Evolutionary conservation across 1,284 basidiomycete genomes (phyloP).

Genomic region (Heterobasidion occidentale): DNA sequence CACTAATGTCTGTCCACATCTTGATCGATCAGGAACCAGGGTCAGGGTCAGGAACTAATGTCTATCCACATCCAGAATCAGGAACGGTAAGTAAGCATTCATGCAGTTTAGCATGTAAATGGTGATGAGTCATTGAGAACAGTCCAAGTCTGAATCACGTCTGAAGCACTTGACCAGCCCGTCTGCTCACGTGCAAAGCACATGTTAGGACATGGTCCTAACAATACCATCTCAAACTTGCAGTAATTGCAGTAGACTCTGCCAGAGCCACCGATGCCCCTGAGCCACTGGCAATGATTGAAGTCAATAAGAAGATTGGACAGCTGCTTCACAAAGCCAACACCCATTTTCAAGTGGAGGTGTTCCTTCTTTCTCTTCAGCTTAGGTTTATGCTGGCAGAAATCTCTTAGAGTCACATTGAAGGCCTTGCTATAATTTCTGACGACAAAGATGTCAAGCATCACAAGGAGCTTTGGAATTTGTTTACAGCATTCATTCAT

Average conservation of each 20-base stretch:
- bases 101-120: too few relatives aligned
- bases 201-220: too few relatives aligned
- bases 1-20: too few relatives aligned
- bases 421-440: constrained; percentile 10
- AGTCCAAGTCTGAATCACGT: too few relatives aligned
- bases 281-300: constrained; percentile 35
- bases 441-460: constrained; percentile 3
- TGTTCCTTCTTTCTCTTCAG: constrained; percentile 38
- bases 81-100: too few relatives aligned
- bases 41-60: too few relatives aligned
- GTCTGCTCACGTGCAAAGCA: too few relatives aligned
- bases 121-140: too few relatives aligned
- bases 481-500: constrained; percentile 32
- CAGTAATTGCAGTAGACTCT: constrained; percentile 24
- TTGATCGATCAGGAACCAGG: too few relatives aligned
- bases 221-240: constrained; percentile 40
- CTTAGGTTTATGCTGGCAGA: constrained; percentile 34
- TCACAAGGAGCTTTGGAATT: constrained; percentile 25
- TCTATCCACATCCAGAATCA: too few relatives aligned
- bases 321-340: constrained; percentile 46
- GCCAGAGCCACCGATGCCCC: constrained; percentile 27
- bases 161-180: too few relatives aligned
- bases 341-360: constrained; percentile 46
- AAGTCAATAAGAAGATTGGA: constrained; percentile 41
- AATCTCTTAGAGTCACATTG: constrained; percentile 20